Percentiles rank a stretch among this genome's conserved stretches.
These are phyloP conservation scores for Claviceps cyperi DNA, from an alignment of 2,329 filamentous ascomycete genomes.

Conservation along the genomic window DNA sequence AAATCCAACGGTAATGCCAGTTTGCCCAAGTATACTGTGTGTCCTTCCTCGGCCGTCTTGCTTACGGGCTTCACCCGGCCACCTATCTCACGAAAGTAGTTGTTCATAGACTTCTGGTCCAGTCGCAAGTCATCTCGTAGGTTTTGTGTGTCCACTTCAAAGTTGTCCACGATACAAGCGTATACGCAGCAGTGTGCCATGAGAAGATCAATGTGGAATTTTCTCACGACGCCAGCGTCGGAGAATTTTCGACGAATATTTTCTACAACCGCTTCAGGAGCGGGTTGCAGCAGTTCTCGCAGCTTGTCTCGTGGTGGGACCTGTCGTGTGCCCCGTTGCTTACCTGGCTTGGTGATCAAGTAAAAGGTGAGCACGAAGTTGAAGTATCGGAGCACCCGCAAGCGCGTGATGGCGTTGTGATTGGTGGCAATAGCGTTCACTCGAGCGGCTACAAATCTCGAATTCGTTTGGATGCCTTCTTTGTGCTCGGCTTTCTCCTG, in stretches of 20 bases:
- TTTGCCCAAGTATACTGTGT: conserved; percentile 42
- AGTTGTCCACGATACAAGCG: conserved; percentile 58
- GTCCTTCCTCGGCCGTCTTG: conserved; percentile 45
- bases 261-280: conserved; percentile 48
- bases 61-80: conserved; percentile 48
- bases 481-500: conserved; percentile 47
- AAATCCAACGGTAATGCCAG: conserved; percentile 70
- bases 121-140: conserved; percentile 58
- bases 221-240: conserved; percentile 47
- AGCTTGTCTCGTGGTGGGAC: conserved; percentile 51
- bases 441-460: conserved; percentile 51
- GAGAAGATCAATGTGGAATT: conserved; percentile 57
- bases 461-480: conserved; percentile 40
- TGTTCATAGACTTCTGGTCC: conserved; percentile 54
- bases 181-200: conserved; percentile 61
- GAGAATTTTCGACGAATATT: conserved; percentile 57
- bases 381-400: conserved; percentile 47
- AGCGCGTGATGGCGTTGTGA: conserved; percentile 34
- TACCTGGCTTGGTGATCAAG: conserved; percentile 30
- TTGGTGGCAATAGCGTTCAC: conserved; percentile 39
- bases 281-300: conserved; percentile 37
- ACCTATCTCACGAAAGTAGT: conserved; percentile 66
- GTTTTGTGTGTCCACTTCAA: conserved; percentile 54
- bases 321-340: conserved; percentile 30
- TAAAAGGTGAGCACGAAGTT: conserved; percentile 42